These are phyloP conservation scores for Lactarius sanguifluus DNA, from an alignment of 768 basidiomycete species.

Conservation along the genomic window DNA sequence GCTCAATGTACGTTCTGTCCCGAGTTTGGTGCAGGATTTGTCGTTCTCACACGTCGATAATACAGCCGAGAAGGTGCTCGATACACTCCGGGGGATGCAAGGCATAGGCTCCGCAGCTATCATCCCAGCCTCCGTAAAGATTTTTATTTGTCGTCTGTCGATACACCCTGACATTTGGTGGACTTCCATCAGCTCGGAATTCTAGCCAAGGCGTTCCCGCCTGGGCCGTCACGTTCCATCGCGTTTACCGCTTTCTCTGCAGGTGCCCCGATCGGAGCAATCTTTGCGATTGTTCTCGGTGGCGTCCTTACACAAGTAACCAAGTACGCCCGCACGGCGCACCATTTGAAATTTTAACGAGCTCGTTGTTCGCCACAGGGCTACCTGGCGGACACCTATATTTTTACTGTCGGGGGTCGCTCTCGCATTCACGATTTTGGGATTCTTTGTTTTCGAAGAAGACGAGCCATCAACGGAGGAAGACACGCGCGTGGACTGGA, in stretches of 20 bases:
- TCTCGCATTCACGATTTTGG: slow-evolving; percentile 51
- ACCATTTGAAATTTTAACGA: neutral
- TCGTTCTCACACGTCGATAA: neutral
- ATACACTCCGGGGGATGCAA: slow-evolving; percentile 73
- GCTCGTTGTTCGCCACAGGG: slow-evolving; percentile 3
- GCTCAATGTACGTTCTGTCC: slow-evolving; percentile 43
- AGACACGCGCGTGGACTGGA: slow-evolving; percentile 65
- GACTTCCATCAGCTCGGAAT: slow-evolving; percentile 62
- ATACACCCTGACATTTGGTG: slow-evolving; percentile 3
- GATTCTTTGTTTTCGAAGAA: slow-evolving; percentile 55
- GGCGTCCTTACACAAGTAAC: slow-evolving; percentile 57
- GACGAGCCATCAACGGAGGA: slow-evolving; percentile 44
- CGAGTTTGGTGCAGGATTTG: neutral
- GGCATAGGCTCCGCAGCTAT: slow-evolving; percentile 76
- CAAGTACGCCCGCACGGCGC: slow-evolving; percentile 7
- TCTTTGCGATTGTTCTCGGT: slow-evolving; percentile 66
- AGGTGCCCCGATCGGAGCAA: slow-evolving; percentile 80
- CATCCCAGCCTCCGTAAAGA: slow-evolving; percentile 66
- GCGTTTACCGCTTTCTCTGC: slow-evolving; percentile 86
- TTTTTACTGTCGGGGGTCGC: slow-evolving; percentile 62
- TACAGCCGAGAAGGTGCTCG: slow-evolving; percentile 59
- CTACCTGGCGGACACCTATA: slow-evolving; percentile 67
- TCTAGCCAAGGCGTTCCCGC: slow-evolving; percentile 75
- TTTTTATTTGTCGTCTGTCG: slow-evolving; percentile 3
- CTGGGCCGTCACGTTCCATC: slow-evolving; percentile 60